Conservation (phyloP, 305 asterid genomes). For the Fraxinus sp. region DNA sequence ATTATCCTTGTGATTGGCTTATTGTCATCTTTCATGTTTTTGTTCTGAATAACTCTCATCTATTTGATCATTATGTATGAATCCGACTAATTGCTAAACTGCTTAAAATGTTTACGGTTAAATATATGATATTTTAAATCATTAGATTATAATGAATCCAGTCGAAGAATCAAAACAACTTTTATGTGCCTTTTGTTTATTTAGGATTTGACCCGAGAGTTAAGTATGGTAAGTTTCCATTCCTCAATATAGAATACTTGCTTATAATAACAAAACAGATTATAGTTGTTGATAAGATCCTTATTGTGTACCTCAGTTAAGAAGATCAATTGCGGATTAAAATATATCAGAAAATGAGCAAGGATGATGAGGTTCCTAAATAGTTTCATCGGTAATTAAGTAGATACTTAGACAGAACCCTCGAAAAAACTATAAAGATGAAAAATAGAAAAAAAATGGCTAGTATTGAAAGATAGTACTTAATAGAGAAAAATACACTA, state of each 20-base stretch:
- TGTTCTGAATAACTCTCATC: conserved; percentile 10
- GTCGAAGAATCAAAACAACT: background rate
- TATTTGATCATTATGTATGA: background rate
- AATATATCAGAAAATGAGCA: background rate
- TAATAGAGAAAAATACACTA: background rate
- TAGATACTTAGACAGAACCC: conserved; percentile 4
- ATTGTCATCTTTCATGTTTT: conserved; percentile 6
- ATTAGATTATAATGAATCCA: background rate
- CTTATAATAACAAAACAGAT: background rate
- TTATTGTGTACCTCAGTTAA: background rate
- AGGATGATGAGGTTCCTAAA: conserved; percentile 12
- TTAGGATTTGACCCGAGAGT: background rate
- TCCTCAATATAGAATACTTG: conserved; percentile 14
- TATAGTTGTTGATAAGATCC: background rate
- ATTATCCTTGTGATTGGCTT: background rate
- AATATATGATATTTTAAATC: background rate
- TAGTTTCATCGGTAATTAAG: background rate
- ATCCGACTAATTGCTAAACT: background rate
- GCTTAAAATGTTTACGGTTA: background rate
- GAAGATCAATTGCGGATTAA: background rate
- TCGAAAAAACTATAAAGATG: no score
- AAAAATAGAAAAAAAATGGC: background rate
- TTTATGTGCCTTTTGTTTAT: background rate
- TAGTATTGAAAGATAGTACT: background rate
- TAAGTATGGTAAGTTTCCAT: conserved; percentile 3